Evolutionary conservation across 2,329 filamentous ascomycete genomes (phyloP), one percentile per base, ranked within the genome.

Genomic region (Apiospora marii): DNA sequence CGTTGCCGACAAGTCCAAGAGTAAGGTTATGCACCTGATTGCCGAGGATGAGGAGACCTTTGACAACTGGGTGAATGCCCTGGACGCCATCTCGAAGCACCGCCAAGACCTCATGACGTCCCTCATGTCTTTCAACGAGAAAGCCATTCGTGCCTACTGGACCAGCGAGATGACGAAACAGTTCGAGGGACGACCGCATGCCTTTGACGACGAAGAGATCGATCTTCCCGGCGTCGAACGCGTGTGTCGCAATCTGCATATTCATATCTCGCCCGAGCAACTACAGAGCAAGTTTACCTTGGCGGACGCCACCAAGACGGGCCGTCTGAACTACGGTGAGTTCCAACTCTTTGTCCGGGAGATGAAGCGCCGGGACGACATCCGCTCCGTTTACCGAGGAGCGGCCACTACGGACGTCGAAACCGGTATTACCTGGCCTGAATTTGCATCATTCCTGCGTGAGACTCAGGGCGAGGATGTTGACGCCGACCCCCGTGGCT

Each of bases 31-130:
- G 85, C 95, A 98, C 81, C 87, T 99, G 70, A 91, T 98, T 72
- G 94, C 95, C 37, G 92, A 92, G 14, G 92, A 92, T 74, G 86
- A 91, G 67, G 89, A 91, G 76, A 90, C 91, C 10, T 92, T 96
- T 77, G 87, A 91, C 43, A 86, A 94, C 37, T 98, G 96, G 96
- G 94, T 92, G 1, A 90, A 90, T 22, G 96, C 95, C 2, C 88
- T 99, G 19, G 93, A 97, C 73, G 90, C 92, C 70, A 93, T 98
- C 75, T 92, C 94, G 53, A 93, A 93, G 77, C 94, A 97, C 79
- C 91, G 96, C 71, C 94, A 97, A 75, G 93, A 95, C 71, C 89
- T 96, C 78, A 97, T 98, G 93, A 92, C 94, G 16, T 96, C 94
- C 7, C 85, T 99, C 72, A 94, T 96, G 82, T 91, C 94, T 6